A percentile compares a stretch with the other conserved stretches of the same genome.
Evolutionary conservation across 495 filamentous ascomycete genomes (phyloP).

Genomic region (Astrocystis sublimbata): DNA sequence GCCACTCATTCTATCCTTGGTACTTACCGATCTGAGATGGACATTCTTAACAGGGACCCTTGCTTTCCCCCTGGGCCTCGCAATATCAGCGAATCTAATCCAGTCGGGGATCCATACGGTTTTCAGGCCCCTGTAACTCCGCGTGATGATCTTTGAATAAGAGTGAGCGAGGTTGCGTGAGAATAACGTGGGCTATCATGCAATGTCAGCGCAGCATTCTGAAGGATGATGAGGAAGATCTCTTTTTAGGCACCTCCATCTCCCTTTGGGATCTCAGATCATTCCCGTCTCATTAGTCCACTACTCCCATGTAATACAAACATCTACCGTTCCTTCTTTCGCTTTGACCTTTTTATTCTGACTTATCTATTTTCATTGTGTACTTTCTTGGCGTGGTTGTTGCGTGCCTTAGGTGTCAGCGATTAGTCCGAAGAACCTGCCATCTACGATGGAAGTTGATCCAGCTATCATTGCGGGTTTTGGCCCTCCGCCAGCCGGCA

Average conservation of each 20-base stretch:
- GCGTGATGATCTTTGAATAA: slow-evolving; percentile 1
- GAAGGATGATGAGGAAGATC: slow-evolving; percentile 10
- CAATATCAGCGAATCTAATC: slow-evolving; percentile 10
- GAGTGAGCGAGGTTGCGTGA: neutral
- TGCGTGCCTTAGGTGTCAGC: neutral
- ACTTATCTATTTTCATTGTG: slow-evolving; percentile 20
- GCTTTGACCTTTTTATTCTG: neutral
- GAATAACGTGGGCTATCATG: neutral
- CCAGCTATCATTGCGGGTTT: slow-evolving; percentile 22
- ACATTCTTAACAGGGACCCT: neutral
- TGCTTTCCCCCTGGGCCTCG: slow-evolving; percentile 1
- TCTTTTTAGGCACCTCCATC: neutral
- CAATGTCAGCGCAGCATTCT: neutral
- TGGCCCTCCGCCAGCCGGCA: slow-evolving; percentile 27
- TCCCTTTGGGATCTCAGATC: neutral
- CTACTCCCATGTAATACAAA: slow-evolving; percentile 8
- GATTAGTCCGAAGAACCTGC: neutral
- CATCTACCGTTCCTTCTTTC: neutral
- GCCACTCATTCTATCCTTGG: neutral
- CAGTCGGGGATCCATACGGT: slow-evolving; percentile 7
- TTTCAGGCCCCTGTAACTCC: neutral
- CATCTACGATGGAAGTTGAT: slow-evolving; percentile 19
- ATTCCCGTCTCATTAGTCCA: neutral
- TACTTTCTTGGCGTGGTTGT: slow-evolving; percentile 10
- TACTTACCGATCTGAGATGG: slow-evolving; percentile 2